These are phyloP conservation scores for Calamus simplicifolius DNA, from an alignment of 176 grass and related monocot genomes.

Conservation along the genomic window DNA sequence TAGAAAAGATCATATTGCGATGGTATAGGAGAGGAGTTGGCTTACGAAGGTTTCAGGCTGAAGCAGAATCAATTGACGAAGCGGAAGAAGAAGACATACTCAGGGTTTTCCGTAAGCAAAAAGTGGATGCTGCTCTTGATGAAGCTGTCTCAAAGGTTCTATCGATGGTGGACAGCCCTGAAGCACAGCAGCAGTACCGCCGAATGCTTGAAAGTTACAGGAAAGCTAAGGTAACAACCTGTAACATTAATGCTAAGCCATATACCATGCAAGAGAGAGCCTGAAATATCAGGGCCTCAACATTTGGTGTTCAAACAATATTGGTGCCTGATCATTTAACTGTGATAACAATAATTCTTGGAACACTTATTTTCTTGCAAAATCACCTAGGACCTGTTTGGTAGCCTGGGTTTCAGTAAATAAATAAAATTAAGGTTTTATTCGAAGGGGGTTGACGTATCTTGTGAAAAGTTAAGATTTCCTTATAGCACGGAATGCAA, in stretches of 20 bases:
- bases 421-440: too few relatives aligned
- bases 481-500: too few relatives aligned
- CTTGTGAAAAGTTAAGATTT: too few relatives aligned
- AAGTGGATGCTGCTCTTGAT: conserved; percentile 58
- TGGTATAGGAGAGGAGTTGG: conserved; percentile 67
- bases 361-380: too few relatives aligned
- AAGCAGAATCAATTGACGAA: conserved; percentile 39
- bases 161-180: conserved; percentile 25
- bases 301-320: too few relatives aligned
- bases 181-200: conserved; percentile 63
- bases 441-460: too few relatives aligned
- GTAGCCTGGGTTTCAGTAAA: too few relatives aligned
- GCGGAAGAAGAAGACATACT: conserved; percentile 52
- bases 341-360: too few relatives aligned
- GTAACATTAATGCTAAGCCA: not conserved
- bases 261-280: too few relatives aligned
- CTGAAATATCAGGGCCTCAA: too few relatives aligned
- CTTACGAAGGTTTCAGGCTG: conserved; percentile 42
- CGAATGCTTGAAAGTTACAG: conserved; percentile 64
- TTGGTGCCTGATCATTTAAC: too few relatives aligned
- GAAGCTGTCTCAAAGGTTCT: conserved; percentile 72
- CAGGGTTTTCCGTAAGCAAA: conserved; percentile 58
- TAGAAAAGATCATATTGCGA: conserved; percentile 70
- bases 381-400: too few relatives aligned
- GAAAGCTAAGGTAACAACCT: conserved; percentile 34